A percentile compares a stretch with the other conserved stretches of the same genome.
Conservation (phyloP, 176 grass and related monocot species). For the Metroxylon sagu region DNA sequence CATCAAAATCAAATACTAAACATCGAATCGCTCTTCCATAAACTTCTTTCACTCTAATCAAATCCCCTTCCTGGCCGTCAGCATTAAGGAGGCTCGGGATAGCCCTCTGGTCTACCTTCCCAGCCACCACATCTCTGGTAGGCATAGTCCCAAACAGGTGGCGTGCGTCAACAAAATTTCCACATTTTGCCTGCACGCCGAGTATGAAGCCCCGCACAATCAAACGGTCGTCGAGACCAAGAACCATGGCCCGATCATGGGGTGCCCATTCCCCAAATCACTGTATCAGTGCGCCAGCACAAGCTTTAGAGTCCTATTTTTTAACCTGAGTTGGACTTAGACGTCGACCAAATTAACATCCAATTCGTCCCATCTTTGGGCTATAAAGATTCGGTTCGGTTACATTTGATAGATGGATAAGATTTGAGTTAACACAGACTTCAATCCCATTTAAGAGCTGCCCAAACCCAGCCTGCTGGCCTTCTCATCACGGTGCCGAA, state of each 20-base stretch:
- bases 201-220: slow-evolving; percentile 27
- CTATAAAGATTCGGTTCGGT: no score
- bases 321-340: no score
- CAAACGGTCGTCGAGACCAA: slow-evolving; percentile 23
- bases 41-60: slow-evolving; percentile 43
- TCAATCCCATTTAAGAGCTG: no score
- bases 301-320: no score
- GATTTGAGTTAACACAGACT: no score
- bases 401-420: no score
- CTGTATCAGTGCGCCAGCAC: no score
- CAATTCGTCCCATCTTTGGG: no score
- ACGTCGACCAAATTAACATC: no score
- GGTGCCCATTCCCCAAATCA: neutral
- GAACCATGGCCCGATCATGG: slow-evolving; percentile 20
- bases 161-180: slow-evolving; percentile 19
- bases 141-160: slow-evolving; percentile 33
- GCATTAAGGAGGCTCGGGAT: slow-evolving; percentile 35
- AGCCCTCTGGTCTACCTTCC: slow-evolving; percentile 21
- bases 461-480: no score
- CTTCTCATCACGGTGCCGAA: no score
- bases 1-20: slow-evolving; percentile 21
- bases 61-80: slow-evolving; percentile 38
- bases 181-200: slow-evolving; percentile 30
- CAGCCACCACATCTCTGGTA: slow-evolving; percentile 16
- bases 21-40: slow-evolving; percentile 40